These are phyloP conservation scores for Diphasiastrum complanatum DNA, from an alignment of 83 land plant genomes.

Conservation along the genomic window DNA sequence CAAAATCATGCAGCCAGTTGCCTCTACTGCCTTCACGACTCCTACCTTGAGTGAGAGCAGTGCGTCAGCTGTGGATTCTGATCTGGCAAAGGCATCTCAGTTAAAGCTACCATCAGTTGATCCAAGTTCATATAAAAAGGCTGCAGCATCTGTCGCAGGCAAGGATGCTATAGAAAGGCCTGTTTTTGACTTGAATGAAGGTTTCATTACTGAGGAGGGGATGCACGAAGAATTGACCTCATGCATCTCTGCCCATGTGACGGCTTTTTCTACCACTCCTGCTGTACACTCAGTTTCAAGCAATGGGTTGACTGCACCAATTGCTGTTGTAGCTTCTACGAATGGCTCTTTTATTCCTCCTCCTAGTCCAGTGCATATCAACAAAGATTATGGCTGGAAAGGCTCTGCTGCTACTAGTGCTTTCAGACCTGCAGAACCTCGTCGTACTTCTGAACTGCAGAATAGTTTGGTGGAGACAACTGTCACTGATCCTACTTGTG, in stretches of 20 bases:
- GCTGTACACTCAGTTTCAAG: conserved; percentile 17
- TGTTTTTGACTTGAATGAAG: conserved; percentile 34
- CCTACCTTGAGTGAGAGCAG: no score
- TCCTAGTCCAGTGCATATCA: conserved; percentile 21
- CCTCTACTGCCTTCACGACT: no score
- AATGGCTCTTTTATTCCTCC: conserved; percentile 35
- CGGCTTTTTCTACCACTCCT: background rate
- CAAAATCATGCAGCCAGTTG: no score
- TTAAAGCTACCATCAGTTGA: no score
- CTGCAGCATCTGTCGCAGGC: conserved; percentile 19
- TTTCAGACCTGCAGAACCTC: conserved; percentile 33
- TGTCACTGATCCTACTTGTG: conserved; percentile 18
- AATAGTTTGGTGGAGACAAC: conserved; percentile 10
- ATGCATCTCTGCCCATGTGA: conserved; percentile 5
- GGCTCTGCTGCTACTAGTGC: conserved; percentile 42
- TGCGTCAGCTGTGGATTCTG: no score
- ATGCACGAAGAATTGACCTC: conserved; percentile 18
- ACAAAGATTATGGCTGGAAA: conserved; percentile 34
- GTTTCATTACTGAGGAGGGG: conserved; percentile 20
- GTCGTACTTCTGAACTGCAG: conserved; percentile 25
- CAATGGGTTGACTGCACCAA: conserved; percentile 20
- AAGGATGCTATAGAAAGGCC: conserved; percentile 24
- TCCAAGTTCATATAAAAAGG: no score
- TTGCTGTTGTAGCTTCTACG: conserved; percentile 30
- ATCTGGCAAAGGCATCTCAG: no score